phyloP scores from a whole-genome alignment of 1,139 yeast genomes.

The Saccharomycopsis phalli region DNA sequence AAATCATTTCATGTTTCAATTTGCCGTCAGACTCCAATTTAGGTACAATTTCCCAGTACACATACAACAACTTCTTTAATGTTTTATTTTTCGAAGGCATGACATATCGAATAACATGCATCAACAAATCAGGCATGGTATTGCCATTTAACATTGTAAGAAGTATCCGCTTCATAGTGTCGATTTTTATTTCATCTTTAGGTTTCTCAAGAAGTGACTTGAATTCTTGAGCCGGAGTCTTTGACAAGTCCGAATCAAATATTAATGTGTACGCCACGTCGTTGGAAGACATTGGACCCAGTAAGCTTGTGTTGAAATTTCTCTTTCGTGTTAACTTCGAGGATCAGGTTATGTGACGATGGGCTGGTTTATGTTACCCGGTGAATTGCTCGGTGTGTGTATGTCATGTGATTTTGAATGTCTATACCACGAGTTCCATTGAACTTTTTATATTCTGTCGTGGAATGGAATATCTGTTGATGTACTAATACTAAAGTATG shows the following conservation, averaged over 20 bases:
- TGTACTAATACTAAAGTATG: too few species aligned
- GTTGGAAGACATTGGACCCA: constrained; percentile 21
- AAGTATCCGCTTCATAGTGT: constrained; percentile 82
- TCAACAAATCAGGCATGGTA: constrained; percentile 86
- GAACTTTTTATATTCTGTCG: too few species aligned
- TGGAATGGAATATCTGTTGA: too few species aligned
- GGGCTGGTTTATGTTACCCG: too few species aligned
- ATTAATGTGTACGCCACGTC: constrained; percentile 64
- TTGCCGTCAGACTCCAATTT: constrained; percentile 82
- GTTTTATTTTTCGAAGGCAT: constrained; percentile 93
- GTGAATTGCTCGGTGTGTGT: too few species aligned
- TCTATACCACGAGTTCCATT: too few species aligned
- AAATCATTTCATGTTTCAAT: constrained; percentile 96
- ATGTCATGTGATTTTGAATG: too few species aligned
- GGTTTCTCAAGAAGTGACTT: constrained; percentile 80
- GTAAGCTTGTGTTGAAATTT: not conserved
- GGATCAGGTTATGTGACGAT: too few species aligned
- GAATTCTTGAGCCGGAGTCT: constrained; percentile 69
- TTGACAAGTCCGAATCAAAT: constrained; percentile 61
- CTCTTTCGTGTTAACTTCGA: not conserved
- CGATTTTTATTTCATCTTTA: constrained; percentile 77
- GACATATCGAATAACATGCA: constrained; percentile 94
- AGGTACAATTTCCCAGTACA: constrained; percentile 98
- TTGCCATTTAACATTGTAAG: constrained; percentile 89
- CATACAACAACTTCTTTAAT: constrained; percentile 83